Percentiles rank a stretch among this genome's conserved stretches.
Conservation (phyloP, 78 protist genomes). For the Dictyostelium citrinum region DNA sequence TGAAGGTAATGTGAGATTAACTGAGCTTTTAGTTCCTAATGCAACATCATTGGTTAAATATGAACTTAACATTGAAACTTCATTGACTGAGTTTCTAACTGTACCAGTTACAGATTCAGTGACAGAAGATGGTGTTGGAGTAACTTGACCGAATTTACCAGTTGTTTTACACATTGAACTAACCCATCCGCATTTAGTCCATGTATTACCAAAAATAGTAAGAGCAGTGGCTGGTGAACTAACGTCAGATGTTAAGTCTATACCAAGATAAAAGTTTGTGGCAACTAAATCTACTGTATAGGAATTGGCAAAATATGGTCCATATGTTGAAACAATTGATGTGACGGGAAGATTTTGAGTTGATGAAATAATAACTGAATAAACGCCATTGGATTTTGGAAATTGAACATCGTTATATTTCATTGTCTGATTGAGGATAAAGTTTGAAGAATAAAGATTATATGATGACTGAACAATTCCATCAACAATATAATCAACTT, state of each 20-base stretch:
- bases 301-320: background rate
- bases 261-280: background rate
- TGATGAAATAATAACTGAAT: background rate
- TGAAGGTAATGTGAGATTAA: background rate
- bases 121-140: background rate
- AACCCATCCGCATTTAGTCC: slow-evolving; percentile 18
- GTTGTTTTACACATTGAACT: background rate
- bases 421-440: background rate
- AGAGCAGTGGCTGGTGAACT: background rate
- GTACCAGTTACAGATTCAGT: background rate
- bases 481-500: background rate
- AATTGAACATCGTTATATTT: background rate
- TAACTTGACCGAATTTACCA: background rate
- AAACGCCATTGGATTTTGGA: background rate
- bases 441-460: background rate
- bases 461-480: background rate
- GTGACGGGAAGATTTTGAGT: background rate
- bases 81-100: background rate
- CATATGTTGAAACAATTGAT: background rate
- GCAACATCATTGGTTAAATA: background rate
- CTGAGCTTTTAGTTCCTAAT: too few species aligned
- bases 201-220: background rate
- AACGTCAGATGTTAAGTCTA: background rate
- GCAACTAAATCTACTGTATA: background rate
- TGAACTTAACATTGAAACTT: background rate